phyloP scores from a whole-genome alignment of 345 rosid genomes.

The Pelargonium nanum region DNA sequence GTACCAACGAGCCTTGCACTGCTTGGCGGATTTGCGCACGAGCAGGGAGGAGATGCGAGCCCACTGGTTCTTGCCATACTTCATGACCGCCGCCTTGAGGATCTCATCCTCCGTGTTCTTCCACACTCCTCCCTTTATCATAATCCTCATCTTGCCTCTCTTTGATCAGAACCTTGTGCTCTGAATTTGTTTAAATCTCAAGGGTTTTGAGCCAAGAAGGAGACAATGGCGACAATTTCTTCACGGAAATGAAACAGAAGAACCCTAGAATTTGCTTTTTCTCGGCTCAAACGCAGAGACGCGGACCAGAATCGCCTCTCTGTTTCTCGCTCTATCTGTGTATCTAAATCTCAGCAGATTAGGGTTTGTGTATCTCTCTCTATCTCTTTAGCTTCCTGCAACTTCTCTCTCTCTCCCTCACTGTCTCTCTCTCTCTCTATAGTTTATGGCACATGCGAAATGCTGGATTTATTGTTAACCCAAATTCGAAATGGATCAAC shows the following conservation, averaged over 20 bases:
- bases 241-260: neutral
- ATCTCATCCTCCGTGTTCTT: constrained; percentile 99
- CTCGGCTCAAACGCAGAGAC: too few relatives aligned
- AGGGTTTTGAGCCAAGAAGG: neutral
- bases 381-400: too few relatives aligned
- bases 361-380: neutral
- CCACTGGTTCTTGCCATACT: constrained; percentile 98
- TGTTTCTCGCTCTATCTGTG: neutral
- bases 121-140: constrained; percentile 99
- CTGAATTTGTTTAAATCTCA: neutral
- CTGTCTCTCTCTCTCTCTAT: too few relatives aligned
- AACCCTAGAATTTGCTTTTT: neutral
- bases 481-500: too few relatives aligned
- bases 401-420: too few relatives aligned
- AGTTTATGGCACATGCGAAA: too few relatives aligned
- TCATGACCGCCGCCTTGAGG: constrained; percentile 97
- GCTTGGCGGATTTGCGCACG: constrained; percentile 98
- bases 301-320: too few relatives aligned
- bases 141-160: constrained; percentile 82
- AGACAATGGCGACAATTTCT: neutral
- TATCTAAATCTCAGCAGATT: too few relatives aligned
- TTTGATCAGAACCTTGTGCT: neutral
- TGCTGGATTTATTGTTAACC: too few relatives aligned
- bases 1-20: constrained; percentile 99
- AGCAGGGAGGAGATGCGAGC: constrained; percentile 93